phyloP scores from a whole-genome alignment of 768 basidiomycete genomes.

The Sporobolomyces roseus region DNA sequence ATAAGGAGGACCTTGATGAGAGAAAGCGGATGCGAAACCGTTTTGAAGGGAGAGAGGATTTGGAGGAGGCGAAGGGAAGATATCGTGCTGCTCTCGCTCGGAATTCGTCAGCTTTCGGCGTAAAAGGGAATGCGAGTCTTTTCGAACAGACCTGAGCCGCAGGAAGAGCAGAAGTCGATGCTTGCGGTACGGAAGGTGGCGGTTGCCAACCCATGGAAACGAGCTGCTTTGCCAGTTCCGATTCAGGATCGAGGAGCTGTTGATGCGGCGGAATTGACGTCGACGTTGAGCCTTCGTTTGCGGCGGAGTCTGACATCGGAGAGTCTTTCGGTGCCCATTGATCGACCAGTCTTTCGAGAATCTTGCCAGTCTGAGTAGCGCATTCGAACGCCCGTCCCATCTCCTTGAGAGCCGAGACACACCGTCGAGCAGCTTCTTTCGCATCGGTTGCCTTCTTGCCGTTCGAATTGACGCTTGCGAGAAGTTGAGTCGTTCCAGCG shows the following conservation, averaged over 20 bases:
- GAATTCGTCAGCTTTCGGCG: too few species aligned
- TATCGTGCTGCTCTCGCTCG: too few species aligned
- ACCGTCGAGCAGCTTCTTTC: conserved; percentile 52
- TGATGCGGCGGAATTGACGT: too few species aligned
- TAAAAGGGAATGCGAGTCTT: too few species aligned
- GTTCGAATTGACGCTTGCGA: conserved; percentile 55
- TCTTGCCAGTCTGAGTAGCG: conserved; percentile 55
- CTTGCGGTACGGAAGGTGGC: not conserved
- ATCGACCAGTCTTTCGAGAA: conserved; percentile 53
- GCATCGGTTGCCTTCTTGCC: conserved; percentile 55
- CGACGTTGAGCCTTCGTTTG: too few species aligned
- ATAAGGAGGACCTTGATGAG: not conserved
- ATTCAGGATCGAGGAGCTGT: not conserved
- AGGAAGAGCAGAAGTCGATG: too few species aligned
- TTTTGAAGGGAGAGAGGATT: conserved; percentile 16
- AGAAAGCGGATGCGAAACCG: conserved; percentile 8
- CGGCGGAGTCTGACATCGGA: not conserved
- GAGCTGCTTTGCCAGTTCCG: not conserved
- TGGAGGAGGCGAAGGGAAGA: not conserved
- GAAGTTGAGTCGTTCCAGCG: conserved; percentile 60
- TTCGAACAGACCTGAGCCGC: too few species aligned
- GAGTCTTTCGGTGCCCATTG: conserved; percentile 42
- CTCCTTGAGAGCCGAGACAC: conserved; percentile 57
- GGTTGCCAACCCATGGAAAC: not conserved
- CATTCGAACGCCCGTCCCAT: conserved; percentile 59